Evolutionary conservation across 305 asterid genomes (phyloP), one percentile per base, ranked within the genome.

Genomic region (Rubia peregrina): DNA sequence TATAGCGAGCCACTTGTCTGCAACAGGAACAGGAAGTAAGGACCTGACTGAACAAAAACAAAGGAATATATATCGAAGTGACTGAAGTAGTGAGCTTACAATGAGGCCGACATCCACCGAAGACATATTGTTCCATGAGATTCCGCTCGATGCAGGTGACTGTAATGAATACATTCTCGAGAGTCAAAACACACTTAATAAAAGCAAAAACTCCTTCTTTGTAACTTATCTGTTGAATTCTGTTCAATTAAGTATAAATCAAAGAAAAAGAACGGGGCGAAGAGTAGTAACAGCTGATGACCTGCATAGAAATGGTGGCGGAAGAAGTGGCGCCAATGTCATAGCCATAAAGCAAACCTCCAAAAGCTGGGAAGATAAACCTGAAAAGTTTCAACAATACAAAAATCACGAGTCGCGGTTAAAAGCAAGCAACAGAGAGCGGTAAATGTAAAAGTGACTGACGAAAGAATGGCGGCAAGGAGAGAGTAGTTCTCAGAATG

Each of bases 281-380:
- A 24, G 26, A 24, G 26, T 24, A 24, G 26, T 24, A 4, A 33
- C 36, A 33, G 36, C 36, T 51, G 62, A 55, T 11, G 78, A 93
- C 98, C 98, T 89, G 84, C 44, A 93, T 81, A 81, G 92, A 88
- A 74, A 93, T 83, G 46, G 95, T 87, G 71, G 97, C 98, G 75
- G 85, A 88, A 55, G 97, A 89, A 43, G 98, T 93, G 76, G 97
- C 97, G 73, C 98, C 98, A 82, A 93, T 90, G 79, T 93, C 98
- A 85, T 93, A 89, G 70, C 98, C 98, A 83, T 89, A 93, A 43
- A 93, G 85, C 64, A 93, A 80, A 64, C 98, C 98, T 77, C 97
- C 98, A 68, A 90, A 67, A 73, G 98, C 98, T 11, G 97, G 98
- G 83, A 90, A 93, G 73, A 93, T 80, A 75, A 93, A 93, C 83